Evolutionary conservation across 208 protist genomes (phyloP), one percentile per base, ranked within the genome.

Genomic region (Crithidia thermophila): DNA sequence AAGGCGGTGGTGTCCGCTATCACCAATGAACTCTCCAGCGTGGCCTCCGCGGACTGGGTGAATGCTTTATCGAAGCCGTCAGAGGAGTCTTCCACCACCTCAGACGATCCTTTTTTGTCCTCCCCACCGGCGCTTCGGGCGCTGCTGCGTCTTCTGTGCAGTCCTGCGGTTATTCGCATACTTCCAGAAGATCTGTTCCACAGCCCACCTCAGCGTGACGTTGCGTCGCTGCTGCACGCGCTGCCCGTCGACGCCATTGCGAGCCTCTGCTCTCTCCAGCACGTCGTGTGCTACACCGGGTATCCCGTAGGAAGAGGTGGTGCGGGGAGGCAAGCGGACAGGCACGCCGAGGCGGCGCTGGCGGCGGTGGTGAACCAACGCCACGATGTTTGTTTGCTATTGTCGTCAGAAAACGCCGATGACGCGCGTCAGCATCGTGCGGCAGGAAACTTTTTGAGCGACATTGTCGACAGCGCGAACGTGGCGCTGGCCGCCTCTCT

Each of bases 281-380:
- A 66, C 28, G 42, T 72, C 3, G 55, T 39, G 9, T 31, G 25
- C 39, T 72, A 60, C 31, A 45, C 53, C 13, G 67, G 64, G 1
- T 40, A 62, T 20, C 64, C 55, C 9, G 20, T 62, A 7, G 64
- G 52, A 23, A 20, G 9, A 7, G 18, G n/a, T 18, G 10, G 34
- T 14, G 3, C n/a, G 31, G 1, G n/a, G 11, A 28, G 16, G 14
- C 4, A 21, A 51, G 8, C 5, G 4, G 10, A 33, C 25, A 8
- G 13, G 20, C 34, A 47, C 4, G 40, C 43, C 0, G 67, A 72
- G 18, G 27, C 13, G 2, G 16, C 47, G 25, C 10, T 72, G 4
- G 43, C 67, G 13, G 46, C 60, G 2, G 14, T 34, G 20, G 18
- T 50, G 0, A 45, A 47, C 13, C 20, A 30, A 23, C 60, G 33